A percentile compares a stretch with the other conserved stretches of the same genome.
These are phyloP conservation scores for Mortierella hygrophila DNA, from an alignment of 192 early-diverging fungal genomes.

Conservation along the genomic window DNA sequence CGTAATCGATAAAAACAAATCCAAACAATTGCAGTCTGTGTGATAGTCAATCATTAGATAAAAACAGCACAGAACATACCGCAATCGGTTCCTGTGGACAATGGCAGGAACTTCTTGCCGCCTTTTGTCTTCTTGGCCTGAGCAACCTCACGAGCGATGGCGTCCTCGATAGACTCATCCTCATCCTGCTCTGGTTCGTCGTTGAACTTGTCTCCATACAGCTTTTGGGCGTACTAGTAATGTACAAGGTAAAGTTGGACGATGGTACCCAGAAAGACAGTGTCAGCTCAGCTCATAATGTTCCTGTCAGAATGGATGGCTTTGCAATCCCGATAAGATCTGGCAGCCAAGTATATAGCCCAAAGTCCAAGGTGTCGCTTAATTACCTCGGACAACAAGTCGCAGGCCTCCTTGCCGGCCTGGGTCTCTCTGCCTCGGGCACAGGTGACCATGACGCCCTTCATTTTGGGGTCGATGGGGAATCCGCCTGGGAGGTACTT, in stretches of 20 bases:
- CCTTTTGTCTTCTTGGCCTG: slow-evolving; percentile 59
- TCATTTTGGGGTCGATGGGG: slow-evolving; percentile 59
- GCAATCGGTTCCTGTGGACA: slow-evolving; percentile 65
- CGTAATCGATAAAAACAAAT: not conserved
- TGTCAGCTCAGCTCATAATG: not conserved
- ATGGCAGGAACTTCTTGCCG: slow-evolving; percentile 60
- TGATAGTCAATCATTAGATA: not conserved
- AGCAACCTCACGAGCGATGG: slow-evolving; percentile 67
- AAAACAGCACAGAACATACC: slow-evolving; percentile 40
- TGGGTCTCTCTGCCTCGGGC: slow-evolving; percentile 57
- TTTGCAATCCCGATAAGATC: not conserved
- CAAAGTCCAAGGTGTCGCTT: not conserved
- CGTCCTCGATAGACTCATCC: slow-evolving; percentile 64
- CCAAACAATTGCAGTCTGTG: not conserved
- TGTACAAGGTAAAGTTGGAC: not conserved
- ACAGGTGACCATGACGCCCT: slow-evolving; percentile 66
- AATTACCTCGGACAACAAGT: slow-evolving; percentile 62
- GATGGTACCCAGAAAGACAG: not conserved
- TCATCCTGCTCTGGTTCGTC: slow-evolving; percentile 48
- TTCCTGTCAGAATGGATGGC: not conserved
- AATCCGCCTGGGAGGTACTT: slow-evolving; percentile 56
- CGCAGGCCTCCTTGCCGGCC: slow-evolving; percentile 61
- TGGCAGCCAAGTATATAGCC: not conserved
- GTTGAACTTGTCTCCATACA: slow-evolving; percentile 35
- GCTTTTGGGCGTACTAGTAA: slow-evolving; percentile 46